Base-by-base conservation (phyloP, 1,284 basidiomycete genomes). In the Fistulinella cinereoalba region DNA sequence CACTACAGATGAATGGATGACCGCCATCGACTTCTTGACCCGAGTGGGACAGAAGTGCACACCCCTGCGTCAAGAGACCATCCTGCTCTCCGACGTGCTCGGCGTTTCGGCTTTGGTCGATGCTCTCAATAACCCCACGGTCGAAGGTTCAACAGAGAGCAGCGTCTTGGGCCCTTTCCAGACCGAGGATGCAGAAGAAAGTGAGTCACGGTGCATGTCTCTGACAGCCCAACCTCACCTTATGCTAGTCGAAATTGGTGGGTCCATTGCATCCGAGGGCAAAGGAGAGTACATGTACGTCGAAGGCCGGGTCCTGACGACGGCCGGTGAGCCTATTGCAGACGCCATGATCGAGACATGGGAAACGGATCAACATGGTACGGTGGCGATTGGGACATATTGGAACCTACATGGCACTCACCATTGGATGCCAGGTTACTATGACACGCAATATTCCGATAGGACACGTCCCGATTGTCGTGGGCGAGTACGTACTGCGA, bases 131-230 rank as follows among this genome's bases (percentile, higher is more conserved):
- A 85, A 92, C 61, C 82, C 85, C 4, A 79, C 78, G 38, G 72
- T 78, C 3, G 73, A 75, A 3, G 75, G 74, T 6, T 85, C 81
- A 10, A 91, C 88, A 0, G 85, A 87, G 59, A 79, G 78, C 27
- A 89, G 85, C 24, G 81, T 93, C 4, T 74, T 94, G 23, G 92
- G 91, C 9, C 92, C 91, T 2, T 94, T 93, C 72, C 87, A 80
- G 60, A 89, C 88, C 3, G 84, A 86, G 28, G 90, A 94, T 59
- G 82, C 89, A 16, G 77, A 79, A 25, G 80, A 90, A 41, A 63
- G 87, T 89, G 56, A 58, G 79, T 65, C 57, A 34, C 53, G 15
- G 12, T 7, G 3, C 22, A 33, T n/a, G 16, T 15, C 29, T 6
- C 13, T 9, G 8, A 22, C 21, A 23, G 21, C 19, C 5, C 21